A percentile compares a stretch with the other conserved stretches of the same genome.
Conservation (phyloP, 192 early-diverging fungal genomes). For the Backusella circina region DNA sequence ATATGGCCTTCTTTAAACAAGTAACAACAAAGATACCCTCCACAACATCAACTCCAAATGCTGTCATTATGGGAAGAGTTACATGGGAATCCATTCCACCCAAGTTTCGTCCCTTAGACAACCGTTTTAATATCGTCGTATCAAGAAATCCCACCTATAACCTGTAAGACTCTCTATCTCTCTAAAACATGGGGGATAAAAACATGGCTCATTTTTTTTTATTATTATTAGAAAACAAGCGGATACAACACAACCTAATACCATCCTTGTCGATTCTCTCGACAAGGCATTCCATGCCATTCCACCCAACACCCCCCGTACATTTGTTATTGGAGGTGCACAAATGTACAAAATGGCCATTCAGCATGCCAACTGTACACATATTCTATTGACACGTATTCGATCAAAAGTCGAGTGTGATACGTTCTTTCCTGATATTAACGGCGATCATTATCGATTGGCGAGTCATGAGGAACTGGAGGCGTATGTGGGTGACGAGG, state of each 20-base stretch:
- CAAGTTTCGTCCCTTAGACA: constrained; percentile 73
- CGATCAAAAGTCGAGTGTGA: constrained; percentile 66
- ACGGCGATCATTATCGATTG: constrained; percentile 26
- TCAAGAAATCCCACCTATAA: constrained; percentile 56
- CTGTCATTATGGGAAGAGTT: constrained; percentile 88
- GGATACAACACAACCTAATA: not conserved
- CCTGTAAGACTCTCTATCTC: constrained; percentile 11
- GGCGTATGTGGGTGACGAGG: constrained; percentile 34
- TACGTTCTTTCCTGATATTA: constrained; percentile 72
- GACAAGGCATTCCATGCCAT: constrained; percentile 52
- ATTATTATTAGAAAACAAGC: constrained; percentile 26
- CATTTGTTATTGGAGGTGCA: constrained; percentile 84
- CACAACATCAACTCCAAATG: constrained; percentile 47
- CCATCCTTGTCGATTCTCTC: constrained; percentile 43
- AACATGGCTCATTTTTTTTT: not conserved
- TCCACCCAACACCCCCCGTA: constrained; percentile 37
- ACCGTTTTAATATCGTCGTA: constrained; percentile 84
- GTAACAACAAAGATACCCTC: constrained; percentile 52
- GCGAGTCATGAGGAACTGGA: constrained; percentile 51
- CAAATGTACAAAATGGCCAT: constrained; percentile 73
- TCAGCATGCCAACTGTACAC: constrained; percentile 44
- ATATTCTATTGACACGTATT: constrained; percentile 72
- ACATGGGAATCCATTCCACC: constrained; percentile 93
- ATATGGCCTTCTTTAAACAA: constrained; percentile 80
- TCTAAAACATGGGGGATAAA: too few relatives aligned